Evolutionary conservation across 768 basidiomycete species (phyloP).

Genomic region (Psilocybe subaeruginosa): DNA sequence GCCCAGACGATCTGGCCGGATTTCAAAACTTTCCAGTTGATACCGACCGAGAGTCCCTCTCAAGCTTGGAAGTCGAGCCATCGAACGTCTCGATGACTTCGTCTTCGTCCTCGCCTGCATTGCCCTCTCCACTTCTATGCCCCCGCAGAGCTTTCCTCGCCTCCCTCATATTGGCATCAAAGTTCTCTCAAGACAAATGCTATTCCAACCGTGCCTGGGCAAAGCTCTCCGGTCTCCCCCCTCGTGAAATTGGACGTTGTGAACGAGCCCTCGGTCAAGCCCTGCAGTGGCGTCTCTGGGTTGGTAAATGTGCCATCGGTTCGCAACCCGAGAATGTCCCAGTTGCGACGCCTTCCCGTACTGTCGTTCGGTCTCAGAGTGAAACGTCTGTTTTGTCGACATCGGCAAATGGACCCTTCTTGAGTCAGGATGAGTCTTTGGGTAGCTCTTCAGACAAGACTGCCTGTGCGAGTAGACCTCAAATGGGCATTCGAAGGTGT

Average conservation of each 20-base stretch:
- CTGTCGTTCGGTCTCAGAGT: slow-evolving; percentile 54
- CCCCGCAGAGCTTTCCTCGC: slow-evolving; percentile 90
- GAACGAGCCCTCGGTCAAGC: slow-evolving; percentile 88
- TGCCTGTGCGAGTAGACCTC: background rate
- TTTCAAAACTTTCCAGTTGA: background rate
- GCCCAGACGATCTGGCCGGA: slow-evolving; percentile 21
- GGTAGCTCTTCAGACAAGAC: background rate
- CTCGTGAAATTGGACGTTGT: slow-evolving; percentile 85
- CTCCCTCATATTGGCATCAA: slow-evolving; percentile 85
- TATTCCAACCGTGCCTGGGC: slow-evolving; percentile 96
- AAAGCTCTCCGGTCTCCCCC: slow-evolving; percentile 86
- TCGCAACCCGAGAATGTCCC: slow-evolving; percentile 13
- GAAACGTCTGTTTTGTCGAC: slow-evolving; percentile 37
- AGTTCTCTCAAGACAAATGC: slow-evolving; percentile 91
- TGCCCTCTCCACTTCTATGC: slow-evolving; percentile 85
- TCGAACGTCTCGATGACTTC: slow-evolving; percentile 16
- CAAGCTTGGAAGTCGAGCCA: slow-evolving; percentile 9
- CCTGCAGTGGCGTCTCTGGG: slow-evolving; percentile 92
- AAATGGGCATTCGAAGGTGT: slow-evolving; percentile 35
- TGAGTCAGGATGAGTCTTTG: slow-evolving; percentile 15
- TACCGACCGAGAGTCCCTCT: slow-evolving; percentile 7
- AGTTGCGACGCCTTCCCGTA: slow-evolving; percentile 29
- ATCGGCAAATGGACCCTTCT: slow-evolving; percentile 25
- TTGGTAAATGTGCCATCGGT: slow-evolving; percentile 61
- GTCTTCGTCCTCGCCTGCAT: slow-evolving; percentile 33